Evolutionary conservation across 768 basidiomycete species (phyloP), one percentile per base, ranked within the genome.

Genomic region (Tylopilus sp.): DNA sequence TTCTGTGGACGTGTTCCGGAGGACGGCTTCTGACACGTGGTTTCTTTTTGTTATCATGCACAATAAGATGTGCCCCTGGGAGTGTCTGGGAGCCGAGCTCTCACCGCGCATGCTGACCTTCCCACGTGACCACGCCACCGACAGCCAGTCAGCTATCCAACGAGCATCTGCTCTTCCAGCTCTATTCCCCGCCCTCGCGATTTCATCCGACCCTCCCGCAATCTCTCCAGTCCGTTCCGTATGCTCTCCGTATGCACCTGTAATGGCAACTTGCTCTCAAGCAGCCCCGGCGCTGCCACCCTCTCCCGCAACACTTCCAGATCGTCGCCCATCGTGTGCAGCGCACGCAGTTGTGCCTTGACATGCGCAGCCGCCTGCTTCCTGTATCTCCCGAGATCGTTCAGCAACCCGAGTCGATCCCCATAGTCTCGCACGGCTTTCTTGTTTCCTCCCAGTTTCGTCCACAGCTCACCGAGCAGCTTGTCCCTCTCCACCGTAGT

Each of bases 231-330:
- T 7, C 88, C 87, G 33, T 60, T 73, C 62, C 71, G 71, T 57
- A 91, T 88, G 52, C 83, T 88, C 70, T 79, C 79, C 68, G 91
- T 81, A 58, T 91, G 88, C 20, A 90, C 87, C 51, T 85, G 82
- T 4, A 85, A 71, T 4, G 88, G 85, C 15, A 89, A 73, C 38
- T 69, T 71, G n/a, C 78, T 67, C 5, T 79, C 82, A 11, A 79
- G 64, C 5, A 91, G 67, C 44, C 82, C 81, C 1, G 89, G 88
- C 28, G 80, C 78, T 4, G 86, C 78, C 1, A 88, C 85, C 17
- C 85, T 73, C 61, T 88, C 85, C 53, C 88, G 74, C 53, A 91
- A 68, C 40, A 88, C 86, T 62, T 88, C 86, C 75, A 91, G 81
- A 55, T 90, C 87, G 31, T 79, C 82, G 56, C 79, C 79, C 81